A percentile compares a stretch with the other conserved stretches of the same genome.
Conservation (phyloP, 495 filamentous ascomycete genomes). For the Tuber melanosporum region DNA sequence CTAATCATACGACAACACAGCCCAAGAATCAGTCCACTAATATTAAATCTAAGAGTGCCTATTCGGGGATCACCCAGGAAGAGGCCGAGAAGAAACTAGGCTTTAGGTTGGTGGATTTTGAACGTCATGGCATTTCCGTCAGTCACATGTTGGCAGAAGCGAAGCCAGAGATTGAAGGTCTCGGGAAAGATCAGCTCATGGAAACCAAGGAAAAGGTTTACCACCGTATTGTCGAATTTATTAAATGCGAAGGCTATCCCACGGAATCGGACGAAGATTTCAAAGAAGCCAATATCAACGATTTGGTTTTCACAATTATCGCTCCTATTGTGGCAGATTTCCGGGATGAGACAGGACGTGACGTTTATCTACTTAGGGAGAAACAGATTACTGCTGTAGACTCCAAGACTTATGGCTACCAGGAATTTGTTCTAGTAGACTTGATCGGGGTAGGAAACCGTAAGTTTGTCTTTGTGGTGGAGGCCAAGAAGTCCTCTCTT, state of each 20-base stretch:
- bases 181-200: background rate
- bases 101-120: background rate
- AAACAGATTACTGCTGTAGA: slow-evolving; percentile 10
- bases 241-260: slow-evolving; percentile 22
- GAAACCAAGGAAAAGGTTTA: slow-evolving; percentile 17
- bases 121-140: background rate
- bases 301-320: background rate
- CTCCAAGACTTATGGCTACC: background rate
- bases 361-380: background rate
- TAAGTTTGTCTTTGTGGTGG: background rate
- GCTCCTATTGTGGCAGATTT: background rate
- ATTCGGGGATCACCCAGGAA: background rate
- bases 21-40: no score
- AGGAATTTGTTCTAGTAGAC: slow-evolving; percentile 18
- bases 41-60: background rate
- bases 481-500: slow-evolving; percentile 12
- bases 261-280: slow-evolving; percentile 1
- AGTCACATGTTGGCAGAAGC: background rate
- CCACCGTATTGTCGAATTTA: slow-evolving; percentile 11
- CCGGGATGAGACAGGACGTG: background rate
- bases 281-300: background rate
- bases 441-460: background rate
- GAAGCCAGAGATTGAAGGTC: background rate
- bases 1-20: no score
- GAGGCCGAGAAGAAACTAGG: slow-evolving; percentile 17